phyloP scores from a whole-genome alignment of 768 basidiomycete genomes.

The Cystobasidium onofrii region DNA sequence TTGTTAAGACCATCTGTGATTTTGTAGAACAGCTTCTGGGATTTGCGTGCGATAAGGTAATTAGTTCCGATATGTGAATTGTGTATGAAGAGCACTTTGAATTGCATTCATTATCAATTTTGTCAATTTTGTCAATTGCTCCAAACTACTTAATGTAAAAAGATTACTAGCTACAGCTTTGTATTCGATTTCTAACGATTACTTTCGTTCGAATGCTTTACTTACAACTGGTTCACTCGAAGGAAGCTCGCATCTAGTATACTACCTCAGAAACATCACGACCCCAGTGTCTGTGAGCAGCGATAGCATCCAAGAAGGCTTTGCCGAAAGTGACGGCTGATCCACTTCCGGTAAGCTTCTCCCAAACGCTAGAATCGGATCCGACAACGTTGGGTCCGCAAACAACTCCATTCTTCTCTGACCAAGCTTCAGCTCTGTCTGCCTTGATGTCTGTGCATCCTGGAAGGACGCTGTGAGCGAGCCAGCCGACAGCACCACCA shows the following conservation, averaged over 20 bases:
- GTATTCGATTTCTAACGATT: too few relatives aligned
- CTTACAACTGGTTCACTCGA: too few relatives aligned
- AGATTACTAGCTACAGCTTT: too few relatives aligned
- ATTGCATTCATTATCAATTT: too few relatives aligned
- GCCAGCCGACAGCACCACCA: constrained; percentile 50
- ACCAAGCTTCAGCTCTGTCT: constrained; percentile 39
- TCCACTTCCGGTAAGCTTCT: constrained; percentile 34
- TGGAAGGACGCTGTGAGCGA: constrained; percentile 46
- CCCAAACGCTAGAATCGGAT: constrained; percentile 31
- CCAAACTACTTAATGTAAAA: too few relatives aligned
- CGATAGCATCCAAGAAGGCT: constrained; percentile 45
- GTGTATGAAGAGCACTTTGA: too few relatives aligned
- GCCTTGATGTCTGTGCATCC: constrained; percentile 45
- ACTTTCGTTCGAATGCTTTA: too few relatives aligned
- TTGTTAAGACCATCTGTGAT: too few relatives aligned
- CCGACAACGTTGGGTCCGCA: constrained; percentile 41
- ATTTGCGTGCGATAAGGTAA: too few relatives aligned
- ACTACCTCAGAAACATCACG: constrained; percentile 23
- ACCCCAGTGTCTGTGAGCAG: constrained; percentile 43
- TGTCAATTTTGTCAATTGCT: not conserved
- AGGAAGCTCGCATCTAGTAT: too few relatives aligned
- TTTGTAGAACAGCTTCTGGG: too few relatives aligned
- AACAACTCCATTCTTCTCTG: constrained; percentile 45
- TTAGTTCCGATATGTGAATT: too few relatives aligned
- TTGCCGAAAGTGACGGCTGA: constrained; percentile 43